Evolutionary conservation across 495 filamentous ascomycete species (phyloP).

Genomic region (Trypethelium eluteriae): DNA sequence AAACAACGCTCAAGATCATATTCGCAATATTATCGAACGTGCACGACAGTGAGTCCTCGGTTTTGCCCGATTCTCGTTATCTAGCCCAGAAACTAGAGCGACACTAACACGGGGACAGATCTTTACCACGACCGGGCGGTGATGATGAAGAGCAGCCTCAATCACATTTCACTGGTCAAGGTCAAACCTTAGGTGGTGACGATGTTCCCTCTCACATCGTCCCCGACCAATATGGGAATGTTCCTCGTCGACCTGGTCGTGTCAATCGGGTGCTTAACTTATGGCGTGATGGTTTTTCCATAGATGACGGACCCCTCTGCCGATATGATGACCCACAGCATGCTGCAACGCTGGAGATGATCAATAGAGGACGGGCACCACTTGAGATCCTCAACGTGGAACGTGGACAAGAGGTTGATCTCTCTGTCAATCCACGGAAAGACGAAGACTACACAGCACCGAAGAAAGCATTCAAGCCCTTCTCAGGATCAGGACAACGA

Average conservation of each 20-base stretch:
- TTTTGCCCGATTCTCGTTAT: too few relatives aligned
- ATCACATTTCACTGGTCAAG: conserved; percentile 67
- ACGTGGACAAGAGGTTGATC: conserved; percentile 78
- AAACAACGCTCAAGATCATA: conserved; percentile 52
- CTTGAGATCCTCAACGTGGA: conserved; percentile 82
- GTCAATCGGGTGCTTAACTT: conserved; percentile 72
- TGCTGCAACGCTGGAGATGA: conserved; percentile 69
- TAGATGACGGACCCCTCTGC: conserved; percentile 88
- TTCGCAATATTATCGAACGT: conserved; percentile 73
- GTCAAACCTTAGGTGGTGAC: conserved; percentile 84
- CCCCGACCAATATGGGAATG: conserved; percentile 50
- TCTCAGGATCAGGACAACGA: conserved; percentile 71
- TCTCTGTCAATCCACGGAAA: conserved; percentile 72
- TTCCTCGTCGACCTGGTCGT: conserved; percentile 34
- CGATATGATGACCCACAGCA: conserved; percentile 85
- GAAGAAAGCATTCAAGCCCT: conserved; percentile 82
- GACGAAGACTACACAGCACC: conserved; percentile 73
- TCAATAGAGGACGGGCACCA: conserved; percentile 79
- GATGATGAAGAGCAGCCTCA: conserved; percentile 44
- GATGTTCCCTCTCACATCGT: conserved; percentile 69
- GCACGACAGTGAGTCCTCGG: conserved; percentile 57
- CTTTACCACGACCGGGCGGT: conserved; percentile 49
- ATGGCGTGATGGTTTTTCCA: conserved; percentile 89
- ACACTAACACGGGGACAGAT: conserved; percentile 38
- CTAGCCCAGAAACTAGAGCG: neutral